Evolutionary conservation across 345 rosid genomes (phyloP), one percentile per base, ranked within the genome.

Genomic region (Eucalyptus fibrosa): DNA sequence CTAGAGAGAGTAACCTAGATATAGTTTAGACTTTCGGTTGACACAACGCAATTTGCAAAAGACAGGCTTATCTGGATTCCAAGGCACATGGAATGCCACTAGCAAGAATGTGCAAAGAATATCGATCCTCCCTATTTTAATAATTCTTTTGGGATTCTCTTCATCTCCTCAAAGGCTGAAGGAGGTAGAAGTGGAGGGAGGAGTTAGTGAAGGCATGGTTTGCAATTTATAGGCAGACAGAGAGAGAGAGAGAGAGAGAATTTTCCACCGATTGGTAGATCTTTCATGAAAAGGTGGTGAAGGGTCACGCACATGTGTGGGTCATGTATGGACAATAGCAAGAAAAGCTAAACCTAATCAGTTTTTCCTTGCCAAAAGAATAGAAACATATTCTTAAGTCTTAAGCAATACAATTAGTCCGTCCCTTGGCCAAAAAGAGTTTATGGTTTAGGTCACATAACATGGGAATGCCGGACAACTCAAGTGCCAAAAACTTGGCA

Each of bases 51-150:
- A 60, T 44, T 51, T 53, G 67, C 59, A 37, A 87, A 55, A 55
- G 88, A 45, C 88, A 72, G 89, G 90, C 83, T 86, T 60, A 89
- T 88, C 89, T 88, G 97, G 65, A 95, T 91, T 91, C 93, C 92
- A 83, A 56, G 81, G 95, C 98, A 94, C 98, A 95, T 94, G 98
- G 91, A 91, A n/a, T 91, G 92, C 92, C 93, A 92, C 92, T 88
- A 44, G 60, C 88, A 34, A 87, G 83, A 40, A 11, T 77, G 47
- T 37, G 45, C 69, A 55, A 55, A 87, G 88, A 23, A 23, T 37
- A 55, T 12, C 47, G 44, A 87, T 51, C 37, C 60, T 87, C 50
- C 69, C 4, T 90, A 53, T 80, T 91, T 90, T 87, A 56, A 37
- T 86, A 47, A 34, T 77, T 88, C 69, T 89, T 77, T 81, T n/a